Evolutionary conservation across 768 basidiomycete species (phyloP), one percentile per base, ranked within the genome.

Genomic region (Phylloporus rhodoxanthus): DNA sequence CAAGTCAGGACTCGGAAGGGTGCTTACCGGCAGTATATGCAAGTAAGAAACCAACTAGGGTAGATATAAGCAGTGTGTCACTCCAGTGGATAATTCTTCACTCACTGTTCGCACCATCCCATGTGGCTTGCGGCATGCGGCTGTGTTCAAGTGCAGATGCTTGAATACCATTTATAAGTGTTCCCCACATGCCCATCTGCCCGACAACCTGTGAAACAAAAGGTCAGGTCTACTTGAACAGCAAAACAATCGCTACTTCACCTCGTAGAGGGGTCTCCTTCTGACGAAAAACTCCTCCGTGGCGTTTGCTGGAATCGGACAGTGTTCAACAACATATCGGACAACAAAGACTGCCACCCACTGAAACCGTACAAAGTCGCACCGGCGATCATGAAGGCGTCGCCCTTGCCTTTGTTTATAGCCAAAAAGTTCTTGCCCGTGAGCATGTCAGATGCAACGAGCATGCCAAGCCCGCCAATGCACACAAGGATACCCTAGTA

Each of bases 261-360:
- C 82, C 70, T 92, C 91, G 58, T 90, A 92, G 34, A 92, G 70
- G 5, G 91, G 91, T 11, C 81, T 74, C 57, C 70, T 79, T 51
- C 90, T 78, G 26, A 93, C 91, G 51, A 92, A 80, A 66, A 87
- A 87, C 62, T 92, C 91, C 64, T 93, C 91, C 0, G 87, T 89
- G 25, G 90, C 87, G 56, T 92, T 92, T 20, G 87, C 89, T 91
- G 54, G 26, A 20, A 21, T 46, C 45, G 2, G 29, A 43, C 34
- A 3, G 55, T 48, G n/a, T 51, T 8, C 29, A 47, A 30, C 11
- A 8, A 33, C 9, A 15, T 32, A 23, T 8, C 4, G 11, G 45
- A n/a, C 13, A 5, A 48, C 11, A 25, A 30, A 36, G 23, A 38
- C 33, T 17, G 36, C 17, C 13, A 78, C 84, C 52, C 60, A 91